Conservation (phyloP, 352 stramenopile species). For the Blastocystis sp. region DNA sequence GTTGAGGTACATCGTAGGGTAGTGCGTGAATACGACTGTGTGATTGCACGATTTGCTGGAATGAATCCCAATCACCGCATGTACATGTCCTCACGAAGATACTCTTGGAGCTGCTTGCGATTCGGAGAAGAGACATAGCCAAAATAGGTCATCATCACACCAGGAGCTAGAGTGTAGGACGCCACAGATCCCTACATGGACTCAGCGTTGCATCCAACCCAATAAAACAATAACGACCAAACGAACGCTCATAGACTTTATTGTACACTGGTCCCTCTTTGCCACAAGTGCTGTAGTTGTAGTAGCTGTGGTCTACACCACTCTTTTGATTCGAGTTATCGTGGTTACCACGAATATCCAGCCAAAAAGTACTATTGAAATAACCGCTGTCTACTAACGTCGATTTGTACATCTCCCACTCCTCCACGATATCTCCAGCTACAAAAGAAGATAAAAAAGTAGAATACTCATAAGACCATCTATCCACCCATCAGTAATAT, state of each 20-base stretch:
- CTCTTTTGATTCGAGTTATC: slow-evolving; percentile 30
- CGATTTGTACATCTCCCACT: slow-evolving; percentile 33
- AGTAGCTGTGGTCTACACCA: background rate
- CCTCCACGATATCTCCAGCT: slow-evolving; percentile 40
- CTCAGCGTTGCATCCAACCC: slow-evolving; percentile 26
- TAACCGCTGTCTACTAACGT: background rate
- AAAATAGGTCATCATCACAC: slow-evolving; percentile 41
- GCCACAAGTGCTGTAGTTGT: slow-evolving; percentile 10
- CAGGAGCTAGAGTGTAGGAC: background rate
- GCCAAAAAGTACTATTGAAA: slow-evolving; percentile 33
- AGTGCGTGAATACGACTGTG: slow-evolving; percentile 50
- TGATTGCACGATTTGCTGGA: background rate
- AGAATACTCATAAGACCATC: background rate
- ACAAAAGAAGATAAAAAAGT: background rate
- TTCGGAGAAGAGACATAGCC: background rate
- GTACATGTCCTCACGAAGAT: background rate
- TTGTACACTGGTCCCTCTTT: slow-evolving; percentile 18
- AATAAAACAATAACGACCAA: slow-evolving; percentile 41
- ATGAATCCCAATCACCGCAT: background rate
- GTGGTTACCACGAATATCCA: slow-evolving; percentile 42
- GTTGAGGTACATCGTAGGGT: slow-evolving; percentile 21
- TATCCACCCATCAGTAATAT: slow-evolving; percentile 41
- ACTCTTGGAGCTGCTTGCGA: background rate
- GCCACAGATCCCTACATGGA: background rate
- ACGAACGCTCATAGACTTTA: background rate